These are phyloP conservation scores for Heliamphora pulchella DNA, from an alignment of 179 eudicot genomes.

Conservation along the genomic window DNA sequence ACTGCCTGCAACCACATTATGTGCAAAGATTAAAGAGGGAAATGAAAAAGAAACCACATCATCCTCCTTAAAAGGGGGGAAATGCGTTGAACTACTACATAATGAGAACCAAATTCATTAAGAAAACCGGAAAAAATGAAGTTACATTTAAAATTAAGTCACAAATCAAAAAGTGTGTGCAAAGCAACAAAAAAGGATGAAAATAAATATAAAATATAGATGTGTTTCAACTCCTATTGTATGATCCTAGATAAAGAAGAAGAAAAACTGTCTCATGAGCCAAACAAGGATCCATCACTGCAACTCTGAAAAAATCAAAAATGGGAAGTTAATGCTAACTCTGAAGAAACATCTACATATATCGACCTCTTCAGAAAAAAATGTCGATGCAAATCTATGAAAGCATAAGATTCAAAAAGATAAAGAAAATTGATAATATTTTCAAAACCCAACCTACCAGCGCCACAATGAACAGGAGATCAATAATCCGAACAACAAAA, in stretches of 20 bases:
- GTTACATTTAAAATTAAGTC: neutral
- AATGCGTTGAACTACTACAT: neutral
- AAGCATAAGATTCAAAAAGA: neutral
- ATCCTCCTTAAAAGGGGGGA: neutral
- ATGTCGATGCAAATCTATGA: neutral
- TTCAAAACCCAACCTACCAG: neutral
- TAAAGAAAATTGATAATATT: neutral
- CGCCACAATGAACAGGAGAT: neutral
- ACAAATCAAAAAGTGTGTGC: neutral
- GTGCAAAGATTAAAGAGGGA: neutral
- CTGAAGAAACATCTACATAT: neutral
- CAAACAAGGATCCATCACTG: no score
- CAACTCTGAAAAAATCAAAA: neutral
- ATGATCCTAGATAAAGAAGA: neutral
- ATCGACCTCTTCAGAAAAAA: neutral
- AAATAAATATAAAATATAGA: neutral
- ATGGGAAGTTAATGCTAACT: no score
- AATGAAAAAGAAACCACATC: neutral
- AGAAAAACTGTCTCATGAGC: no score
- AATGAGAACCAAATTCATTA: neutral
- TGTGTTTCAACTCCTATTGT: neutral
- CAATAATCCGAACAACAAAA: neutral
- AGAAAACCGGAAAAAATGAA: neutral
- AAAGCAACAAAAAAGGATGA: neutral
- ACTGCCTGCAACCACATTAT: constrained; percentile 59